A percentile compares a stretch with the other conserved stretches of the same genome.
phyloP scores from a whole-genome alignment of 1,139 yeast genomes.

The Torulaspora pretoriensis region DNA sequence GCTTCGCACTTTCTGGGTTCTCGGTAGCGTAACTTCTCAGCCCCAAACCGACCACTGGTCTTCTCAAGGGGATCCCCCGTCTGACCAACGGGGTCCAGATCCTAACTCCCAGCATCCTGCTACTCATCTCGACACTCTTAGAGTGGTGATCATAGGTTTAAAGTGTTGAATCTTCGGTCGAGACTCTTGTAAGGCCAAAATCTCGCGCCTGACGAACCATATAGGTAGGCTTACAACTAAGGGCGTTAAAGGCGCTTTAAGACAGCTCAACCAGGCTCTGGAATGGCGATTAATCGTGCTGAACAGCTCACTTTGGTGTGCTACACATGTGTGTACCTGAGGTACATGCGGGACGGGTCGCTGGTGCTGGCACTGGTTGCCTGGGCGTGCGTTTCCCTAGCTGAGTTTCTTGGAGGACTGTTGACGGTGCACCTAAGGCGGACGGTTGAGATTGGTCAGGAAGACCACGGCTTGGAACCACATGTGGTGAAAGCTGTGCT shows the following conservation, averaged over 20 bases:
- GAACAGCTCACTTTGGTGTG: slow-evolving; percentile 10
- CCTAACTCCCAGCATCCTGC: not conserved
- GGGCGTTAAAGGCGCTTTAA: not conserved
- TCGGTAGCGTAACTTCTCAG: not conserved
- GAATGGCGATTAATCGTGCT: slow-evolving; percentile 1
- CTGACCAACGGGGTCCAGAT: not conserved
- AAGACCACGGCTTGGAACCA: slow-evolving; percentile 15
- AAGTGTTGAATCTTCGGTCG: not conserved
- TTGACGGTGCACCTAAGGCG: slow-evolving; percentile 8
- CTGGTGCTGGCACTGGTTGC: slow-evolving; percentile 14
- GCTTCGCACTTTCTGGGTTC: not conserved
- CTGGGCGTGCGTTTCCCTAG: slow-evolving; percentile 9
- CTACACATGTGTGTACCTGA: slow-evolving; percentile 13
- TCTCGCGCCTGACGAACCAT: slow-evolving; percentile 2
- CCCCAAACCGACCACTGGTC: not conserved
- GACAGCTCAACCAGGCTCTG: not conserved
- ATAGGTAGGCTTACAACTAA: not conserved
- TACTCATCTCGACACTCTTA: not conserved
- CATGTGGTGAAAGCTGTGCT: slow-evolving; percentile 15
- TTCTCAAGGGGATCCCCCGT: not conserved
- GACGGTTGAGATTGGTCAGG: slow-evolving; percentile 14
- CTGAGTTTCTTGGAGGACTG: slow-evolving; percentile 12
- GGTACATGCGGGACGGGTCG: slow-evolving; percentile 17
- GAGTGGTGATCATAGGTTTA: not conserved
- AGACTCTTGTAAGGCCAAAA: not conserved